phyloP scores from a whole-genome alignment of 2,329 filamentous ascomycete genomes.

The Sporothrix brunneoviolacea region DNA sequence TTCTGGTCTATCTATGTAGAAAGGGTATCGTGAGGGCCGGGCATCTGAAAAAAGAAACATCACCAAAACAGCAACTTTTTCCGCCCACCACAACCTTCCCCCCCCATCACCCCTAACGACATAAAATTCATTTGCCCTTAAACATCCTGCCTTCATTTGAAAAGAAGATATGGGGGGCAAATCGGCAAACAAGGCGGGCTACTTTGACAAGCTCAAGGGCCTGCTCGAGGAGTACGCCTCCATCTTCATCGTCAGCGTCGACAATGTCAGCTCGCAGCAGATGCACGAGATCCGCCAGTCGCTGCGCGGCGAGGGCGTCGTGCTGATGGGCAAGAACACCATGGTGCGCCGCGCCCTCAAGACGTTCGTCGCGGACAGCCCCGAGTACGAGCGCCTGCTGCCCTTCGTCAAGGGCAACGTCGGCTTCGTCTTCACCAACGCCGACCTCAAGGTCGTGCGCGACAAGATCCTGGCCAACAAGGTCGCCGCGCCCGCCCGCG shows the following conservation, averaged over 20 bases:
- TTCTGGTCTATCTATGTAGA: background rate
- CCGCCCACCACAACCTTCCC: conserved; percentile 2
- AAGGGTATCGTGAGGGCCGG: too few species aligned
- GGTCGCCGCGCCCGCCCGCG: conserved; percentile 95
- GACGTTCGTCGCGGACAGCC: conserved; percentile 82
- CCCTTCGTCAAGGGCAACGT: conserved; percentile 96
- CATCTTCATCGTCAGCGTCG: conserved; percentile 93
- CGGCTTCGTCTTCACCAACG: conserved; percentile 99
- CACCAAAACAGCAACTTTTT: conserved; percentile 8
- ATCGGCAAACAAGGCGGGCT: conserved; percentile 78
- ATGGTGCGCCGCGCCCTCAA: conserved; percentile 99
- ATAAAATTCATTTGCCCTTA: conserved; percentile 62
- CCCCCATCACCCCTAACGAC: conserved; percentile 2
- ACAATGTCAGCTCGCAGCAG: conserved; percentile 99
- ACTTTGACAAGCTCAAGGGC: conserved; percentile 99
- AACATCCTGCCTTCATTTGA: conserved; percentile 90
- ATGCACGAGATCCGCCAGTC: conserved; percentile 99
- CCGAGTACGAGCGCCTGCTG: conserved; percentile 97
- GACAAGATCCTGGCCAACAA: conserved; percentile 95
- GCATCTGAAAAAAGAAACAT: conserved; percentile 8
- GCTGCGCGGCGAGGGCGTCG: conserved; percentile 85
- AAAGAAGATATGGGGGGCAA: conserved; percentile 99
- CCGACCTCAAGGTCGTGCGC: conserved; percentile 83
- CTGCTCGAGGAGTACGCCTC: conserved; percentile 95
- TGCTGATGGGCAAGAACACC: conserved; percentile 99